These are phyloP conservation scores for Sphaerulina populicola DNA, from an alignment of 2,329 filamentous ascomycete genomes.

Conservation along the genomic window DNA sequence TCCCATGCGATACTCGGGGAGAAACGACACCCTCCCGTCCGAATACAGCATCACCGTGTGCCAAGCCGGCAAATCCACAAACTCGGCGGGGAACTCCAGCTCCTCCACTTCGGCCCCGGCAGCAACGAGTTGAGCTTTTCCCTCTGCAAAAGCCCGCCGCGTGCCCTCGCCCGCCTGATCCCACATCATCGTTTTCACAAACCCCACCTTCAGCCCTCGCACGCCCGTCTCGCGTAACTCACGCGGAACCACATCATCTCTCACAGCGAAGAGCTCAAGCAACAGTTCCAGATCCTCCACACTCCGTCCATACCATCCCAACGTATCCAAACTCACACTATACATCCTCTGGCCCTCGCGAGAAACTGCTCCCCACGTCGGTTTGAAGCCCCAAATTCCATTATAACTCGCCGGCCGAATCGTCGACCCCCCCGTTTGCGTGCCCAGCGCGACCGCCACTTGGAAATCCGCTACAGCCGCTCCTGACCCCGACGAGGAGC, in stretches of 20 bases:
- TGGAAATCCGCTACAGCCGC: constrained; percentile 60
- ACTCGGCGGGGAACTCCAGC: constrained; percentile 45
- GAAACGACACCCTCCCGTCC: constrained; percentile 49
- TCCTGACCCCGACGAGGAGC: constrained; percentile 59
- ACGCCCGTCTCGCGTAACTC: constrained; percentile 33
- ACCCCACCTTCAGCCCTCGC: constrained; percentile 46
- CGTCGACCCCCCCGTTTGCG: constrained; percentile 57
- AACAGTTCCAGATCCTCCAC: constrained; percentile 53
- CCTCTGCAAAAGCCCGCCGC: constrained; percentile 32
- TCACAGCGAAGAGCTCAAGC: constrained; percentile 46
- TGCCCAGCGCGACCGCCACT: constrained; percentile 52
- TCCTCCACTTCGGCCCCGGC: constrained; percentile 52
- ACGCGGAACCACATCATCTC: constrained; percentile 40
- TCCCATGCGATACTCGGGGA: constrained; percentile 45
- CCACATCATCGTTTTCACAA: constrained; percentile 50
- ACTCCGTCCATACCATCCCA: constrained; percentile 53
- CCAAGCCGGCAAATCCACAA: constrained; percentile 46
- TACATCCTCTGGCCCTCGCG: constrained; percentile 55
- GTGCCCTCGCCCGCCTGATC: constrained; percentile 34
- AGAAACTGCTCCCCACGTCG: constrained; percentile 56
- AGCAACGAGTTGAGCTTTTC: constrained; percentile 29
- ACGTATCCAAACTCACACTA: constrained; percentile 52
- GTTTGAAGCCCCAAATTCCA: constrained; percentile 57
- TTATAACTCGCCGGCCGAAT: constrained; percentile 59
- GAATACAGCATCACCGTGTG: constrained; percentile 44